These are phyloP conservation scores for Lonicera japonica DNA, from an alignment of 129 eudicot genomes.

Conservation along the genomic window DNA sequence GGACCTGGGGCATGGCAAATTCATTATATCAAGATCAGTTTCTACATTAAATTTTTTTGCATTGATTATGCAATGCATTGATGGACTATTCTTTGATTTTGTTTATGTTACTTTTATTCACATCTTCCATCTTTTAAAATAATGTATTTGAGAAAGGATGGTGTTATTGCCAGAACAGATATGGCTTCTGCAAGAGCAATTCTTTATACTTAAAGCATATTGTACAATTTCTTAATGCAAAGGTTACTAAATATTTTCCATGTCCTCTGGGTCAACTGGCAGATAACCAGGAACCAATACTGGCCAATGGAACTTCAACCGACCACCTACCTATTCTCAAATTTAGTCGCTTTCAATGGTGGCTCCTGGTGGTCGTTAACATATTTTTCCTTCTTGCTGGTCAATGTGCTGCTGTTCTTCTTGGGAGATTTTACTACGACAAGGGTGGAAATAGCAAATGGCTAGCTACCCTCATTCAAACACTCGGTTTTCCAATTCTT, in stretches of 20 bases:
- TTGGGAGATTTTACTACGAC: slow-evolving; percentile 81
- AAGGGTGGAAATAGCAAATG: slow-evolving; percentile 88
- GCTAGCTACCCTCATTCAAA: slow-evolving; percentile 82
- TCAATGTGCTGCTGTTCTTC: slow-evolving; percentile 76
- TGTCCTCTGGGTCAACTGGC: slow-evolving; percentile 12
- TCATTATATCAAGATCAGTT: no score
- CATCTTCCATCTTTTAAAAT: no score
- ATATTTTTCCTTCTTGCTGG: slow-evolving; percentile 66
- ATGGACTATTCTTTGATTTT: no score
- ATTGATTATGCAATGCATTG: no score
- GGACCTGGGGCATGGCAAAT: no score
- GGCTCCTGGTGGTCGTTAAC: slow-evolving; percentile 58
- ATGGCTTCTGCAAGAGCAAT: no score
- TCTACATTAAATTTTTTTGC: no score
- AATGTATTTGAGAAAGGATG: no score
- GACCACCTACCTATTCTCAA: slow-evolving; percentile 26
- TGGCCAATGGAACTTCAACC: slow-evolving; percentile 18
- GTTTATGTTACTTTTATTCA: no score
- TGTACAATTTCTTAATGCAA: no score
- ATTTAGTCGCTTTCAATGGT: slow-evolving; percentile 63
- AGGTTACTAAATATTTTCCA: slow-evolving; percentile 6
- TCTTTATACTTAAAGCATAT: no score
- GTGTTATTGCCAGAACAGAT: no score
- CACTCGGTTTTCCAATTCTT: slow-evolving; percentile 83
- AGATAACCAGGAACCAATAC: slow-evolving; percentile 43